Conservation (phyloP, 23 red algal genomes). For the Pyropia yezoensis region DNA sequence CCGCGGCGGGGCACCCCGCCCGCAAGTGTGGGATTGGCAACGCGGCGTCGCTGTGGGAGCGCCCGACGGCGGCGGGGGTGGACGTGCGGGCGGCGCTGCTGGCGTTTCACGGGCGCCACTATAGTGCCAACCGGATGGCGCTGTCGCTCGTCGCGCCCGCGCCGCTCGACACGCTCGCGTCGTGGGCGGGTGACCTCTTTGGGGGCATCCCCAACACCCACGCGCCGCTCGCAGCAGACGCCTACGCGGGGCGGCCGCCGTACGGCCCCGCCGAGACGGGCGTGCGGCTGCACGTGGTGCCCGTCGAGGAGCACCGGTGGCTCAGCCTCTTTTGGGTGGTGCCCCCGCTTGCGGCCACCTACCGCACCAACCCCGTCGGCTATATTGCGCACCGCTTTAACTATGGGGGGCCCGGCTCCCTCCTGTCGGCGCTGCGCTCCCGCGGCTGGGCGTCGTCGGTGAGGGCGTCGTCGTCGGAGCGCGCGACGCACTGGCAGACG, state of each 20-base stretch:
- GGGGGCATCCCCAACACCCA: constrained; percentile 43
- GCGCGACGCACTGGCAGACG: constrained; percentile 14
- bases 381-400: constrained; percentile 53
- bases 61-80: constrained; percentile 10
- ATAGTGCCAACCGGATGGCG: constrained; percentile 76
- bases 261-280: constrained; percentile 7
- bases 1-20: constrained; percentile 60
- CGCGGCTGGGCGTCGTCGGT: constrained; percentile 58
- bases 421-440: constrained; percentile 57
- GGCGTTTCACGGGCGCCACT: constrained; percentile 63
- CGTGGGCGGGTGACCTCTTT: constrained; percentile 53
- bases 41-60: constrained; percentile 57
- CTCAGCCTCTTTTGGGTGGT: constrained; percentile 55
- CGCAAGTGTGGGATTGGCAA: constrained; percentile 71
- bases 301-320: constrained; percentile 56
- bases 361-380: constrained; percentile 36
- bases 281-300: not conserved
- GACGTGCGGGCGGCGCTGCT: constrained; percentile 49
- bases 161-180: constrained; percentile 40
- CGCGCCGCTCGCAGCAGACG: constrained; percentile 15
- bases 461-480: not conserved
- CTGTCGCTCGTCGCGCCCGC: constrained; percentile 54
- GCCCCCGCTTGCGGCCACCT: constrained; percentile 19
- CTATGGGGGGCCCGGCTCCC: constrained; percentile 49
- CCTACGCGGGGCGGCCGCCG: constrained; percentile 25